phyloP scores from a whole-genome alignment of 148 eudicot genomes.

The Rhododendron williamsianum region DNA sequence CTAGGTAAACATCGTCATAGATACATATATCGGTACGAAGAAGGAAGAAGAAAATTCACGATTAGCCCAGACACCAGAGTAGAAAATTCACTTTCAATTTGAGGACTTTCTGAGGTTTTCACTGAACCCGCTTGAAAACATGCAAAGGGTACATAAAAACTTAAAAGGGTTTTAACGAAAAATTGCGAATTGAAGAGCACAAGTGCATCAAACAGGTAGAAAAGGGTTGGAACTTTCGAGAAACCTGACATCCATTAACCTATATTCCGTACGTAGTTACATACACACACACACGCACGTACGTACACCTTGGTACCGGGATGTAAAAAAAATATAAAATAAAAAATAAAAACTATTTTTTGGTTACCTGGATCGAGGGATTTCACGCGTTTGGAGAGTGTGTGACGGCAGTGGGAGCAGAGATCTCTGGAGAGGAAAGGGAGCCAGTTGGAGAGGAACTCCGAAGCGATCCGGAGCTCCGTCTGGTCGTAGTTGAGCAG shows the following conservation, averaged over 20 bases:
- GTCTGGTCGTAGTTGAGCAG: constrained; percentile 40
- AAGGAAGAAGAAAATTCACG: not conserved
- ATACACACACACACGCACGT: not conserved
- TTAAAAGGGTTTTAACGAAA: not conserved
- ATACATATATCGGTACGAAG: not conserved
- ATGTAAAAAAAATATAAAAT: not conserved
- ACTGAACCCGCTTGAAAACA: not conserved
- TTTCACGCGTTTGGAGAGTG: constrained; percentile 45
- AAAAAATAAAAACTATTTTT: too few relatives aligned
- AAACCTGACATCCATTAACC: not conserved
- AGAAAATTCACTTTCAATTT: not conserved
- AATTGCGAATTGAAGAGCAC: not conserved
- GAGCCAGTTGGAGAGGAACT: constrained; percentile 67
- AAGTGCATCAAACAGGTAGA: not conserved
- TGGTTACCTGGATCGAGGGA: constrained; percentile 42
- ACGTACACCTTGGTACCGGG: not conserved
- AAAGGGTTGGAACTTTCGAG: not conserved
- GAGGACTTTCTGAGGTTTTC: not conserved
- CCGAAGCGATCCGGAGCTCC: constrained; percentile 70
- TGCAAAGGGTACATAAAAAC: not conserved
- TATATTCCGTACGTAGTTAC: not conserved
- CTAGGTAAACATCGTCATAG: not conserved
- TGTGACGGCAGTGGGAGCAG: constrained; percentile 44
- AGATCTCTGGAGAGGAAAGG: constrained; percentile 70
- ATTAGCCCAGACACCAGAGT: too few relatives aligned